Evolutionary conservation across 768 basidiomycete species (phyloP).

Genomic region (Phanerochaete sordida): DNA sequence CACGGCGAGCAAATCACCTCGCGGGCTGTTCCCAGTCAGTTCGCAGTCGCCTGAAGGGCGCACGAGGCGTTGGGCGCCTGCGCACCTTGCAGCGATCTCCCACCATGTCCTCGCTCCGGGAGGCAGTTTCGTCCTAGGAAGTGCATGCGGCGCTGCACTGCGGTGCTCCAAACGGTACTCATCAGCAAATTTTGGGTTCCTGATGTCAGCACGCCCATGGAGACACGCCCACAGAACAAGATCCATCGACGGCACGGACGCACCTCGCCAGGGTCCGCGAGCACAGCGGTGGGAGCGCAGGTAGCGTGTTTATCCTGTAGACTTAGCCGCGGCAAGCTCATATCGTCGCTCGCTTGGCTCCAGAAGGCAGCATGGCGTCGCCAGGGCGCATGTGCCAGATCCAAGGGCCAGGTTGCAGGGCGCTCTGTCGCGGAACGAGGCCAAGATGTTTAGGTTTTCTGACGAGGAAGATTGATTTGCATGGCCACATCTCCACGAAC

Average conservation of each 20-base stretch:
- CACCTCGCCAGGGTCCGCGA: background rate
- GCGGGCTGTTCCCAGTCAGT: too few relatives aligned
- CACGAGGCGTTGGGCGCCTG: background rate
- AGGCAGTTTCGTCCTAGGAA: background rate
- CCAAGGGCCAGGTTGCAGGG: conserved; percentile 3
- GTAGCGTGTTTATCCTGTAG: background rate
- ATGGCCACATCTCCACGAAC: background rate
- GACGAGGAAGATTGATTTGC: background rate
- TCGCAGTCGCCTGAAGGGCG: background rate
- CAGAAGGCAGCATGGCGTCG: background rate
- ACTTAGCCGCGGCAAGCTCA: background rate
- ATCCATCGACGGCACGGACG: background rate
- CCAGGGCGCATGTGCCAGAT: background rate
- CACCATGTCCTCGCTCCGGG: background rate
- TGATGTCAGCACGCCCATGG: background rate
- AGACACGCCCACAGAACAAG: background rate
- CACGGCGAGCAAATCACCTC: too few relatives aligned
- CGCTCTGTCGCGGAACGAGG: background rate
- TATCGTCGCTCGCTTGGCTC: background rate
- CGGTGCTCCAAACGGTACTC: background rate
- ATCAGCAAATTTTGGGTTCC: background rate
- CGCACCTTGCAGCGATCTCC: background rate
- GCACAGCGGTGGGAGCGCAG: background rate
- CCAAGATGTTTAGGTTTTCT: background rate
- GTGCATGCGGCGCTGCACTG: background rate